phyloP scores from a whole-genome alignment of 2,329 filamentous ascomycete genomes.

The Paraconiothyrium brasiliense region DNA sequence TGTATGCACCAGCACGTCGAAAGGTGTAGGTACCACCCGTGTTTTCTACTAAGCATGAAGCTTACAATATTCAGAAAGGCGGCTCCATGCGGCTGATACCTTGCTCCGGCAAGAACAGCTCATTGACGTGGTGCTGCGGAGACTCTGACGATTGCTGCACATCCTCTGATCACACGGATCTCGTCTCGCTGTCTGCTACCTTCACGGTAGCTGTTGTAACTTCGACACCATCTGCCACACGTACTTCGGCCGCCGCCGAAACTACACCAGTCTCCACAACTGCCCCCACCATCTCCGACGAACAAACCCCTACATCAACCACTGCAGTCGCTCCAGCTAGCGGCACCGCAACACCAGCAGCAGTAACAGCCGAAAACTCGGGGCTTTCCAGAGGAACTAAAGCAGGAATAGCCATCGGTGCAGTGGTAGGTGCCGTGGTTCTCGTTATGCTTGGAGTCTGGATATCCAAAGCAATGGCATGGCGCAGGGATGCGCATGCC shows the following conservation, averaged over 20 bases:
- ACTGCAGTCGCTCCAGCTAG: background rate
- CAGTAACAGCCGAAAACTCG: background rate
- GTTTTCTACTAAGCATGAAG: background rate
- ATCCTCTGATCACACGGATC: background rate
- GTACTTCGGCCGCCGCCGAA: background rate
- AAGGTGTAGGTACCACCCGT: background rate
- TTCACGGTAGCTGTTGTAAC: background rate
- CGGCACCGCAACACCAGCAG: background rate
- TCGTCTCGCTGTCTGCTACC: background rate
- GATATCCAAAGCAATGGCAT: slow-evolving; percentile 6
- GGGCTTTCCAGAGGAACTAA: background rate
- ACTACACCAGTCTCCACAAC: background rate
- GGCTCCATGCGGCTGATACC: background rate
- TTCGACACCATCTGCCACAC: background rate
- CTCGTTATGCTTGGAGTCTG: background rate
- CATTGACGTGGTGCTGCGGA: slow-evolving; percentile 4
- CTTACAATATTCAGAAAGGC: background rate
- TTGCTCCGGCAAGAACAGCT: slow-evolving; percentile 4
- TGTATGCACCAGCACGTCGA: background rate
- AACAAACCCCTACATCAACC: background rate
- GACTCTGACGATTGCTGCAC: slow-evolving; percentile 6
- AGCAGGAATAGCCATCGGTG: slow-evolving; percentile 1
- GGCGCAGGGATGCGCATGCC: slow-evolving; percentile 1
- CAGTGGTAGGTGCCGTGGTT: background rate
- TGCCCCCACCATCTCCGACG: background rate